Base-by-base conservation (phyloP, 2,329 filamentous ascomycete genomes). In the Colletotrichum godetiae region DNA sequence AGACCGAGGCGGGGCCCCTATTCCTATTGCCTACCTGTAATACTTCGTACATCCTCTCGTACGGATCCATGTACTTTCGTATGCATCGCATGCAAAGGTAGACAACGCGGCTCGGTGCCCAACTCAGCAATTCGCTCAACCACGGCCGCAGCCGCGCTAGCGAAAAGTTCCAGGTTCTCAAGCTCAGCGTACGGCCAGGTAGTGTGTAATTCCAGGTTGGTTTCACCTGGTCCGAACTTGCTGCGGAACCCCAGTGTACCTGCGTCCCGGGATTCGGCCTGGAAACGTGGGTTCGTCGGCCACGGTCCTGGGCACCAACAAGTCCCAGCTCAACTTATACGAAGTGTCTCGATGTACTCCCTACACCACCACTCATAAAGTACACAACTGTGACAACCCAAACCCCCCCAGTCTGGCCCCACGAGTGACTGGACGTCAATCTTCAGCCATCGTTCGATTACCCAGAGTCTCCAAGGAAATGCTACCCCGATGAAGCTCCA, bases 371-470 rank as follows among this genome's bases (percentile, higher is more conserved):
- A 19, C 42, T 49, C 19, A n/a, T 49, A 15, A n/a, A 49, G 42
- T n/a, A 42, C 31, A 22, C 11, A 10, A 24, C 37, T 52, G 27
- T 46, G 63, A 22, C 5, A 24, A 15, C 29, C 27, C 19, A 12
- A n/a, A 10, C 3, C 33, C 53, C 53, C 33, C 24, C 33, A 13
- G 5, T 49, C 24, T 61, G 42, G 29, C 56, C 56, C 67, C 61
- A 66, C 49, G 55, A 70, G 22, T 31, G 24, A 52, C 61, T 22
- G 19, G 10, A n/a, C 15, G 42, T 49, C 42, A 42, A 27, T 24
- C 46, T n/a, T 22, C 19, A 33, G 37, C 31, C 61, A 72, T 72
- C 64, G 52, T 63, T 72, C 64, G 64, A 72, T 72, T 58, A 58
- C 31, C 69, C 69, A 63, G 42, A 29, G 37, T 62, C 59, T 62